Percentiles rank a stretch among this genome's conserved stretches.
Conservation (phyloP, 495 filamentous ascomycete species). For the Podospora fimiseda region DNA sequence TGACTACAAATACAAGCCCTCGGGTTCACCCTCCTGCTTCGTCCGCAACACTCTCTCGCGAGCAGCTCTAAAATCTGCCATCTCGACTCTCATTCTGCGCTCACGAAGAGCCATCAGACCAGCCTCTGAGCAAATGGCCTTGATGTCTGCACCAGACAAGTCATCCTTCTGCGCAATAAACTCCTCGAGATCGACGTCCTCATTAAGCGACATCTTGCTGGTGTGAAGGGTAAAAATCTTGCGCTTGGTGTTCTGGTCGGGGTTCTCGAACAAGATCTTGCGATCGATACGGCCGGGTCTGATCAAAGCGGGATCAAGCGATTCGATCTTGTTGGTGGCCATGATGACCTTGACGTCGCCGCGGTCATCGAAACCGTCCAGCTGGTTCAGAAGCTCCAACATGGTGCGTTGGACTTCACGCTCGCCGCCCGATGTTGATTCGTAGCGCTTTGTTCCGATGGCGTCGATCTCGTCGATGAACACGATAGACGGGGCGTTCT, state of each 20-base stretch:
- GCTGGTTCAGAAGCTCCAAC: slow-evolving; percentile 96
- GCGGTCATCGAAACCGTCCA: slow-evolving; percentile 97
- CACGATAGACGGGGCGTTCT: slow-evolving; percentile 94
- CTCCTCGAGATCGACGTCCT: slow-evolving; percentile 95
- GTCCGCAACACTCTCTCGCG: slow-evolving; percentile 95
- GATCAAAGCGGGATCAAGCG: slow-evolving; percentile 91
- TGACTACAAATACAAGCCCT: slow-evolving; percentile 92
- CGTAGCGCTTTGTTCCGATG: slow-evolving; percentile 98
- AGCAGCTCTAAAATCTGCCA: slow-evolving; percentile 93
- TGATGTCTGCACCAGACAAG: slow-evolving; percentile 94
- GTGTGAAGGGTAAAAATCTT: slow-evolving; percentile 99
- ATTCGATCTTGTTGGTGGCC: slow-evolving; percentile 99
- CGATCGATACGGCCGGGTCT: slow-evolving; percentile 96
- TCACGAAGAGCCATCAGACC: slow-evolving; percentile 93
- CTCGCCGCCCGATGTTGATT: slow-evolving; percentile 93
- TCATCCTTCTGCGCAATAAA: slow-evolving; percentile 99
- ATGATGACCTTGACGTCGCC: slow-evolving; percentile 99
- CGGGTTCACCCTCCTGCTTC: slow-evolving; percentile 96
- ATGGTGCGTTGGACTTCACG: slow-evolving; percentile 98
- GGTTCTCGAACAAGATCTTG: slow-evolving; percentile 99
- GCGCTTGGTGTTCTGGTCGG: slow-evolving; percentile 98
- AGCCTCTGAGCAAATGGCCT: slow-evolving; percentile 96
- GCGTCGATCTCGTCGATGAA: slow-evolving; percentile 99
- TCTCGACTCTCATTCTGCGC: slow-evolving; percentile 95
- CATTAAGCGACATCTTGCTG: slow-evolving; percentile 93